Base-by-base conservation (phyloP, 1,284 basidiomycete genomes). In the Sutorius eximius region DNA sequence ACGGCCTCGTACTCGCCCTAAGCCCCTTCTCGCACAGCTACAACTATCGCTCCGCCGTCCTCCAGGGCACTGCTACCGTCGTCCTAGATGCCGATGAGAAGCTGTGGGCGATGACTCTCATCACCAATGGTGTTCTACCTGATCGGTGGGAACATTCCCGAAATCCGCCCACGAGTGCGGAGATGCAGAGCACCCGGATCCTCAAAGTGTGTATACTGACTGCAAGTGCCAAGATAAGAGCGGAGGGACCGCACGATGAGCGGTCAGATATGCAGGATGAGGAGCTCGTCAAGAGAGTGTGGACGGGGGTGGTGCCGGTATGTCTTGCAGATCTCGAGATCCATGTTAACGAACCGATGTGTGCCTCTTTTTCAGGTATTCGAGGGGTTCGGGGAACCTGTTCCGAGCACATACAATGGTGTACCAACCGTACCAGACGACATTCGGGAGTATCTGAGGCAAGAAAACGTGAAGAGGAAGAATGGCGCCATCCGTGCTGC, bases 1-100 rank as follows among this genome's bases (percentile, higher is more conserved):
- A 65, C 5, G 64, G 65, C 10, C 55, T 67, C 15, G 65, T 65
- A 40, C 53, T 65, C 30, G 47, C 64, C 37, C 44, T 65, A 1
- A 61, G 43, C 18, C 64, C 64, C n/a, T 65, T 65, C 47, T 63
- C 65, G 11, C 57, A 67, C 40, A 67, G 60, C 48, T 65, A 67
- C 46, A 65, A 65, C 51, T 65, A 65, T 32, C 64, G 66, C 10
- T 65, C 67, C 0, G 67, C 63, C 4, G 45, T 65, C 29, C 58
- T 69, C 1, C 63, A 69, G 4, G 64, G 64, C 1, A 47, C 16
- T 3, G 65, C 59, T 16, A 59, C 55, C 0, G 32, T 57, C 24
- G 58, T 65, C n/a, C 42, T 38, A 3, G 56, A 64, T 10, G 15
- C 6, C 20, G 53, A 66, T 20, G 67, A 65, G 58, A 65, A 59